Conservation (phyloP, 495 filamentous ascomycete genomes). For the Hypoxylon fragiforme region DNA sequence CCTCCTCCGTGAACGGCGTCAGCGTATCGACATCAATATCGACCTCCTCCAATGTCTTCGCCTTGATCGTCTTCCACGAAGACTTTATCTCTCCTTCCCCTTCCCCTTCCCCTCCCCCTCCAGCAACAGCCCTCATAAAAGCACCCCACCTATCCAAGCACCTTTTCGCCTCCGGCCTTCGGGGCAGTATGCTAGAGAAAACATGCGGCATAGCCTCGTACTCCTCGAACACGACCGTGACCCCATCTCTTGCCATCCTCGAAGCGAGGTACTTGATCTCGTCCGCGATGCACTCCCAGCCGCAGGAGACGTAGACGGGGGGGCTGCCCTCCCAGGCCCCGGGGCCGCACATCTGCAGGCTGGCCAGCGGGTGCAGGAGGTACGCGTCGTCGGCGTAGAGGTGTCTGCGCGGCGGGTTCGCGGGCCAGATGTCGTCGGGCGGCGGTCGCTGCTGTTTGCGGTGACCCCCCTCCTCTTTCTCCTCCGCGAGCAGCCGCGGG, state of each 20-base stretch:
- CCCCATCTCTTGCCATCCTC: slow-evolving; percentile 62
- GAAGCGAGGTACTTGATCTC: slow-evolving; percentile 66
- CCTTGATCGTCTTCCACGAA: slow-evolving; percentile 55
- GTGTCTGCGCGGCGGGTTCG: slow-evolving; percentile 66
- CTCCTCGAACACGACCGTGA: slow-evolving; percentile 68
- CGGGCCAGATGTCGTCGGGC: slow-evolving; percentile 70
- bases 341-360: slow-evolving; percentile 61
- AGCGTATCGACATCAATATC: slow-evolving; percentile 56
- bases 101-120: too few species aligned
- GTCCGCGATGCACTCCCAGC: slow-evolving; percentile 79
- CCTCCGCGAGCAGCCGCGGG: slow-evolving; percentile 36
- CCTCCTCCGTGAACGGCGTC: slow-evolving; percentile 54
- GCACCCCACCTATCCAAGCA: slow-evolving; percentile 60
- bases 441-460: slow-evolving; percentile 53
- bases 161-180: slow-evolving; percentile 47
- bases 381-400: slow-evolving; percentile 67
- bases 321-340: slow-evolving; percentile 68
- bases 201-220: slow-evolving; percentile 92
- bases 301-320: slow-evolving; percentile 73
- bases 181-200: slow-evolving; percentile 68
- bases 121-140: slow-evolving; percentile 58
- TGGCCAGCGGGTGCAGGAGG: slow-evolving; percentile 74
- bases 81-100: slow-evolving; percentile 46
- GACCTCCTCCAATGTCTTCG: slow-evolving; percentile 58
- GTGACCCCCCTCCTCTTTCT: too few species aligned